Evolutionary conservation across 108 stramenopile species (phyloP), one percentile per base, ranked within the genome.

Genomic region (Stephanodiscus minutulus): DNA sequence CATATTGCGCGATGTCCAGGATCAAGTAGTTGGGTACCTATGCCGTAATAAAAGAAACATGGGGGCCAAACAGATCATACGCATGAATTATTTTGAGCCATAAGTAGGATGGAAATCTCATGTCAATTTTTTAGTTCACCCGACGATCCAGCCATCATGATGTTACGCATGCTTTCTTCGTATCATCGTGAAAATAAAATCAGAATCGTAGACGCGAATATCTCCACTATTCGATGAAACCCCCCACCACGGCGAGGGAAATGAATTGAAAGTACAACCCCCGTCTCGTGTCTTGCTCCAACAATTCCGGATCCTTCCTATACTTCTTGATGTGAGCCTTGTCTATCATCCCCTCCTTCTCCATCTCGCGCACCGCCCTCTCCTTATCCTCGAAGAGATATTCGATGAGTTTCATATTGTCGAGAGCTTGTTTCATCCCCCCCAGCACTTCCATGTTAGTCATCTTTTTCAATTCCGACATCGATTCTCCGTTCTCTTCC

Each of bases 331-430:
- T 35, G 50, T 83, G 76, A 28, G 74, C 76, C 52, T 82, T 75
- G 25, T 70, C 61, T 29, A 91, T 87, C 86, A 91, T 62, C n/a
- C 90, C 90, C 61, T 85, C 90, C 48, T 85, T 75, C 54, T 87
- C 76, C 79, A 88, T 77, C 67, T 74, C 87, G 20, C 39, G 50
- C 17, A 91, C 76, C 21, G 90, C 90, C 61, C 65, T 64, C 48
- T 81, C 80, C 35, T 81, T 81, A 65, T 91, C 84, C 33, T 76
- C 46, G 62, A 91, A 91, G 31, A 91, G 68, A 48, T 73, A 62
- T 49, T 91, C 90, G 28, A 87, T 53, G 2, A 81, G 67, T 29
- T 83, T 82, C 44, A 91, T 39, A 66, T 91, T 86, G 46, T 88
- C 79, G 0, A 88, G 55, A n/a, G 76, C 46, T 31, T 76, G 70